Base-by-base conservation (phyloP, 805 yeast genomes). In the Geotrichum ghanense region DNA sequence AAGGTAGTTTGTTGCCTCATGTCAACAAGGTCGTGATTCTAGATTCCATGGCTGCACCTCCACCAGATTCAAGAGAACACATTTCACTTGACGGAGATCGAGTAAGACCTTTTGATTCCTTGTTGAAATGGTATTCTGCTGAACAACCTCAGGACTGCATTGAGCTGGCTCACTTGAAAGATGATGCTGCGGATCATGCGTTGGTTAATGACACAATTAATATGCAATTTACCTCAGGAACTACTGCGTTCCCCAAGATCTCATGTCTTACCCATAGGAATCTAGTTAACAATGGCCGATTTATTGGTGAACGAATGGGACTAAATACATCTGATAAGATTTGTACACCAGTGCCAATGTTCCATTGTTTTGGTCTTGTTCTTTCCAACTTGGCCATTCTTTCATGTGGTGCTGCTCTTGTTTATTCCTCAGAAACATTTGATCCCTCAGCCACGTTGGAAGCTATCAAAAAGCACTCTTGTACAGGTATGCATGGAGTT, bases 181-280 rank as follows among this genome's bases (percentile, higher is more conserved):
- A 31, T 12, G 19, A 16, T 9, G 12, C 37, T n/a, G 17, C 17
- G 12, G 37, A 31, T 31, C 5, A 16, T 31, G 6, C 16, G 6
- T 12, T 31, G 16, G 16, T 31, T n/a, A 19, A 51, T 27, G 60
- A 58, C 21, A 49, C 52, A 24, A 50, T 56, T 39, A 55, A 59
- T 46, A 57, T 59, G 63, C 63, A 59, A 45, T 59, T 59, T 54
- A 59, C 63, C 2, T 59, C 63, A 2, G 63, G 63, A 14, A 59
- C 63, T 14, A 59, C 63, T 10, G 53, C 60, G 0, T 48, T 43
- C 24, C 62, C 63, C 10, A 59, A 59, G 50, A 49, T 59, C 19
- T 48, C 63, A 3, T 52, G 58, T 22, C 44, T 59, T 45, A 52
- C 62, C 22, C 63, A 59, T 42, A 34, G 41, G 26, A 52, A 49